Base-by-base conservation (phyloP, 2,329 filamentous ascomycete genomes). In the Arthrobotrys pseudoclavata region DNA sequence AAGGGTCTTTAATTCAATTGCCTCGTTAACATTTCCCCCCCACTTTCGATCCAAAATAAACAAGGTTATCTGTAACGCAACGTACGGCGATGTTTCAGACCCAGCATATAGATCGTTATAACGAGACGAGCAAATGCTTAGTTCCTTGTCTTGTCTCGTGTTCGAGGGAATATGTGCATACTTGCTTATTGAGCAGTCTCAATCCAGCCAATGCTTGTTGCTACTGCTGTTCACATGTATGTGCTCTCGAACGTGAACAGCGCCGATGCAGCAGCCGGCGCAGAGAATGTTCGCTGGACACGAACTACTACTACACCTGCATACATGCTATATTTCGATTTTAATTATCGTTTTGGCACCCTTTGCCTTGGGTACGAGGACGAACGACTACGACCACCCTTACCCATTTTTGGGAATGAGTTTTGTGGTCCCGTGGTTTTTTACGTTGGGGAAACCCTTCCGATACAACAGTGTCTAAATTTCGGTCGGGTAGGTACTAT, bases 401-500 rank as follows among this genome's bases (percentile, higher is more conserved):
- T 74, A n/a, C 61, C 71, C 47, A n/a, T 26, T 69, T 69, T 63
- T 29, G 37, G 71, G 40, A 63, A 60, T 29, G 71, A 76, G 26
- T 42, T 47, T 57, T 64, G 63, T 47, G 53, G 57, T 76, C 71
- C 71, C 71, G 71, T 76, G 71, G 55, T 15, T 34, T 34, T 29
- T 34, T 34, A 47, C n/a, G n/a, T 47, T 47, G 31, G 31, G 4
- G 7, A 34, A 20, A n/a, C n/a, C 45, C 18, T 50, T 50, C 22
- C 20, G 37, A 55, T 57, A 45, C 29, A 48, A 64, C 57, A 12
- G n/a, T 71, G 26, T 22, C 6, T 22, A 40, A 47, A 53, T 66
- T 18, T 7, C 6, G n/a, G 29, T 29, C 20, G 24, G 20, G 15
- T 45, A 45, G 20, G 55, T 42, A 42, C 20, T 26, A 29, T 63